phyloP scores from a whole-genome alignment of 2,329 filamentous ascomycete species.

The Verticillium nubilum region DNA sequence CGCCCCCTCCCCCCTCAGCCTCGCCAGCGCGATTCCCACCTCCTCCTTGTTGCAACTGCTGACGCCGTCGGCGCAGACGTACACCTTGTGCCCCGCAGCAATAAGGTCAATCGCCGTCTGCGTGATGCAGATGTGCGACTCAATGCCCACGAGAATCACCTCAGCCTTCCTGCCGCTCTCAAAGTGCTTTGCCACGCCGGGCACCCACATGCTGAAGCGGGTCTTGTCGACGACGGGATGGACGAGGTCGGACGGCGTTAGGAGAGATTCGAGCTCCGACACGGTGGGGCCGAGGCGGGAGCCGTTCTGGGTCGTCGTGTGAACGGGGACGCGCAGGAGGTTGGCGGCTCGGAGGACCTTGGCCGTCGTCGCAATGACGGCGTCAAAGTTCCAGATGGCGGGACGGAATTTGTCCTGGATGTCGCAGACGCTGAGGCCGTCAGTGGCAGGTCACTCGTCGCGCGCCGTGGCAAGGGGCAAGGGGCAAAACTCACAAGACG shows the following conservation, averaged over 20 bases:
- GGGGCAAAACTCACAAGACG: slow-evolving; percentile 6
- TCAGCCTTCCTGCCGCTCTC: slow-evolving; percentile 32
- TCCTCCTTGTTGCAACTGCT: slow-evolving; percentile 83
- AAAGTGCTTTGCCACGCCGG: slow-evolving; percentile 48
- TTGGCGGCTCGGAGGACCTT: slow-evolving; percentile 64
- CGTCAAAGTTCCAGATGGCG: slow-evolving; percentile 79
- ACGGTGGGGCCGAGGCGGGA: slow-evolving; percentile 76
- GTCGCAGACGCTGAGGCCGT: slow-evolving; percentile 72
- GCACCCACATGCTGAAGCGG: slow-evolving; percentile 80
- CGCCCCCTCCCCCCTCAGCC: slow-evolving; percentile 71
- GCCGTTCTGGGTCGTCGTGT: slow-evolving; percentile 80
- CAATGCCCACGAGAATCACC: slow-evolving; percentile 82
- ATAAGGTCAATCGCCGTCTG: slow-evolving; percentile 85
- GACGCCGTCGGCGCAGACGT: slow-evolving; percentile 83
- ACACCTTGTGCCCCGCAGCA: slow-evolving; percentile 70
- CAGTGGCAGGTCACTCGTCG: slow-evolving; percentile 85
- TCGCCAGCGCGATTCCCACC: slow-evolving; percentile 69
- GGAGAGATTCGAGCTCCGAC: slow-evolving; percentile 56
- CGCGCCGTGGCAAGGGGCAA: neutral
- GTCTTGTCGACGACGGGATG: slow-evolving; percentile 70
- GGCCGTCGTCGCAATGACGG: slow-evolving; percentile 64
- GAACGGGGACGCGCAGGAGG: slow-evolving; percentile 69
- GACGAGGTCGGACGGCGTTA: slow-evolving; percentile 34
- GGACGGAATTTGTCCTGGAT: slow-evolving; percentile 88
- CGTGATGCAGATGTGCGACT: slow-evolving; percentile 89